Evolutionary conservation across 1,284 basidiomycete genomes (phyloP), one percentile per base, ranked within the genome.

Genomic region (Coniferiporia sulphurascens): DNA sequence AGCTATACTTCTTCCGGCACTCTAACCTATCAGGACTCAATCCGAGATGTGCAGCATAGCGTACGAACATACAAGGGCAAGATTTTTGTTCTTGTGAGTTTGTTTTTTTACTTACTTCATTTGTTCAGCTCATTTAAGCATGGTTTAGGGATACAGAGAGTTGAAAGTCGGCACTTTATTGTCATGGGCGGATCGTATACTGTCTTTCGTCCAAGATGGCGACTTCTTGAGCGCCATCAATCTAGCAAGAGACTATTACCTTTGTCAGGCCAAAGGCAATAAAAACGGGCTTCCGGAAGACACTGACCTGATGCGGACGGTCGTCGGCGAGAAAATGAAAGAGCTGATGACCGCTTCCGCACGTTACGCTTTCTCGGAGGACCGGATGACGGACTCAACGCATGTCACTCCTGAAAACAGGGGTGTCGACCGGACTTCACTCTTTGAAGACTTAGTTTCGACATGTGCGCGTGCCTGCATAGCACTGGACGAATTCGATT

Each of bases 161-260:
- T 66, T 98, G 0, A 81, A 85, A 69, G 92, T 91, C 0, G 97
- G 95, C 32, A 93, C 90, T 0, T 77, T 98, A 22, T 77, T 96
- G 48, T 93, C 94, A 0, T 99, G 97, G 97, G 94, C 96, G 9
- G 95, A 99, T 70, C 86, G 91, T 21, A 87, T 99, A 21, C 76
- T 98, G 34, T 79, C 85, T 3, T 84, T 89, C 55, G 95, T 98
- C 27, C 82, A 93, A 68, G 78, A 82, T 4, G 94, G 95, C 34
- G 89, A 98, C 68, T 95, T 98, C 70, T 77, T 99, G 15, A 85
- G 81, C 48, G 96, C 97, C 1, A 97, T 99, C 64, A 87, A 94
- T 54, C 78, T 96, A 15, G 85, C 91, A 0, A 83, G 91, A 19
- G 79, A 84, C 0, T 99, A 96, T 73, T 95, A 95, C 70, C 75